Base-by-base conservation (phyloP, 2,329 filamentous ascomycete species). In the Penicillium sp. region DNA sequence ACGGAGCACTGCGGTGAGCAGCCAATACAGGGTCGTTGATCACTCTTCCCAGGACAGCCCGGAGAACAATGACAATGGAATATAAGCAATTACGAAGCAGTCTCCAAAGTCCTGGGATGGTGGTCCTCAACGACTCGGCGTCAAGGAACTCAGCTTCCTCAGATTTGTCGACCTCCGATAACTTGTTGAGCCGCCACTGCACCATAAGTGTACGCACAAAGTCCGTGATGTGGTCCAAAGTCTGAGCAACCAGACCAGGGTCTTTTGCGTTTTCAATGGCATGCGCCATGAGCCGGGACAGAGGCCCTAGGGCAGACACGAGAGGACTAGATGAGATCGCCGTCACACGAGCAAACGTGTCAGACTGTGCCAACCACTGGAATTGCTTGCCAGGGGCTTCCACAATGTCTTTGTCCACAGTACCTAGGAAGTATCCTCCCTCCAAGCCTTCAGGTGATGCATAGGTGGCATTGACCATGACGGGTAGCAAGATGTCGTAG, bases 1-100 rank as follows among this genome's bases (percentile, higher is more conserved):
- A 71, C 0, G 86, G 82, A 1, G 84, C 85, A 78, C 75, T 70
- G 53, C 69, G 68, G 57, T 80, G 72, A 48, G 73, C 68, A 32
- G 80, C 77, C 4, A 85, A 72, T 29, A 69, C 63, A 8, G 63
- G 64, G 57, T 85, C 81, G 48, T 77, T 75, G 7, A 87, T 67
- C 1, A 78, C 72, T 52, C 89, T 79, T 2, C 83, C 82, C 9
- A 89, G 76, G 6, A 88, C 77, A 34, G 87, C 81, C 44, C 88
- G 81, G n/a, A 94, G 73, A 13, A 87, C 75, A 43, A 88, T 83
- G 3, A 90, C 81, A 3, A 82, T 77, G 3, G 84, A 81, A 62
- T 90, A 95, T 61, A 95, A 72, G 37, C 84, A 79, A 49, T 86
- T 84, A 56, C 83, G 83, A 6, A 95, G 74, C 2, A 91, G 67